Base-by-base conservation (phyloP, 495 filamentous ascomycete genomes). In the Penicillium waksmanii region DNA sequence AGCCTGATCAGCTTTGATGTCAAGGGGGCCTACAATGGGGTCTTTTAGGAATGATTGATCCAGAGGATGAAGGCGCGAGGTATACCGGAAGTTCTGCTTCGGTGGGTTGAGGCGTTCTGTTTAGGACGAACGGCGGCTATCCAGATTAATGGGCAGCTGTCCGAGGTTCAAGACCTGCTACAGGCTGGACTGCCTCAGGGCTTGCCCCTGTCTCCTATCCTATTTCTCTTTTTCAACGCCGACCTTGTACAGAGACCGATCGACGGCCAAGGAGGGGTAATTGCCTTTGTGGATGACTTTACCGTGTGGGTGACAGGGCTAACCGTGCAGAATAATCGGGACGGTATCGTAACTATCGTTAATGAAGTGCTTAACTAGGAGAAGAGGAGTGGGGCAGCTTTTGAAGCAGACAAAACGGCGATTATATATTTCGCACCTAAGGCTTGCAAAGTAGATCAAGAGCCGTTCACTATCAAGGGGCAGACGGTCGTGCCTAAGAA, bases 1-100 rank as follows among this genome's bases (percentile, higher is more conserved):
- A 73, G 63, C 44, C n/a, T 78, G 46, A 66, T 77, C 53, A 71
- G 61, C 56, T 76, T 78, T 48, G 71, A 79, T 66, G 70, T 77
- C 18, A 76, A 77, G 61, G 74, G 74, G 13, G 77, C 70, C 47
- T 79, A 76, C 55, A 77, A 78, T 42, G 57, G 69, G 7, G 71
- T 79, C 10, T 66, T 48, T 36, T 73, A 67, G 53, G 69, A 69
- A 58, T 57, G 62, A 63, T 47, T 76, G 36, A 47, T 74, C 38
- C 55, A 71, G 53, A 72, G 70, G 57, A 57, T 79, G 17, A 65
- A 60, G 60, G 61, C 62, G 27, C 48, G 68, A 66, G 60, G 64
- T 21, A 73, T 78, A 53, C 68, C 65, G 12, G 57, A 66, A 12
- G 52, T 17, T 8, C 55, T 77, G 38, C 52, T 63, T 66, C 53